phyloP scores from a whole-genome alignment of 352 stramenopile species.

The Phytopythium cucurbitacearum region DNA sequence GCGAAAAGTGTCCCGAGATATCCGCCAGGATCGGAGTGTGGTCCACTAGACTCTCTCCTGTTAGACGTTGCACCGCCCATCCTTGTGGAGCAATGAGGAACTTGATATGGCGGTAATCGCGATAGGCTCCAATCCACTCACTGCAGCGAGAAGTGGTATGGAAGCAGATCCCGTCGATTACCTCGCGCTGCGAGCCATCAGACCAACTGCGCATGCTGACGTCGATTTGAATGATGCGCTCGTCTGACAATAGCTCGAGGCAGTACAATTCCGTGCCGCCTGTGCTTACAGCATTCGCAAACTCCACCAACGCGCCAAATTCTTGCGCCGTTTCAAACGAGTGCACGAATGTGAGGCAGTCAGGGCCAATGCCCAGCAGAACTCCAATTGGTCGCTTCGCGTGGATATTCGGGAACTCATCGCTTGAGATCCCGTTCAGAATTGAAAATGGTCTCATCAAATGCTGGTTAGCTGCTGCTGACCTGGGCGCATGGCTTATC shows the following conservation, averaged over 20 bases:
- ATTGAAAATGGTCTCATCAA: slow-evolving; percentile 14
- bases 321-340: slow-evolving; percentile 24
- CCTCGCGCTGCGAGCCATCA: slow-evolving; percentile 4
- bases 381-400: no score
- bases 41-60: neutral
- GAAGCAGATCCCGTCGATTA: slow-evolving; percentile 56
- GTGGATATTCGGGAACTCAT: no score
- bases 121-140: slow-evolving; percentile 45
- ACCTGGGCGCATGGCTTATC: no score
- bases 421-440: neutral
- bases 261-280: slow-evolving; percentile 20
- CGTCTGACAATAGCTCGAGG: slow-evolving; percentile 21
- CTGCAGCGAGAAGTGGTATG: slow-evolving; percentile 52
- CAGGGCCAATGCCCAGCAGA: no score
- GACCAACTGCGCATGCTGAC: slow-evolving; percentile 15
- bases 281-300: no score
- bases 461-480: no score
- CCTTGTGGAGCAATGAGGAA: slow-evolving; percentile 39
- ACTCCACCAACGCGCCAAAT: slow-evolving; percentile 20
- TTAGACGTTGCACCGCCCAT: slow-evolving; percentile 21
- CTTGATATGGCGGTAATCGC: slow-evolving; percentile 12
- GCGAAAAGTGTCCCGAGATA: no score
- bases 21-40: no score
- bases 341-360: slow-evolving; percentile 13
- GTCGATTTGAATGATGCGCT: slow-evolving; percentile 50